These are phyloP conservation scores for Exophiala calicioides DNA, from an alignment of 2,329 filamentous ascomycete genomes.

Conservation along the genomic window DNA sequence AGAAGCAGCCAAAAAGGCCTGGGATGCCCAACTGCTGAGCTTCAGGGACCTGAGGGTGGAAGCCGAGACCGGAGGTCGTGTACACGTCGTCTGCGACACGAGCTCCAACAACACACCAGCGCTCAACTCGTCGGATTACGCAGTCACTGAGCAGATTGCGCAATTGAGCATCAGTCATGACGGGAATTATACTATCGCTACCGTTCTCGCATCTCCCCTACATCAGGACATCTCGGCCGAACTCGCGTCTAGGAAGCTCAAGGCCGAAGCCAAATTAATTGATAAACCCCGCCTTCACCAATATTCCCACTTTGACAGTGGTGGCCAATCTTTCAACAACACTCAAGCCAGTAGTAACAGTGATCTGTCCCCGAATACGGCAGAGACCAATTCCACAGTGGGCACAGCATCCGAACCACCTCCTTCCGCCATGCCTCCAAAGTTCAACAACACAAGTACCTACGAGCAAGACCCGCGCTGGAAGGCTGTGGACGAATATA, in stretches of 20 bases:
- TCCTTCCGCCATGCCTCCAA: conserved; percentile 7
- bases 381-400: background rate
- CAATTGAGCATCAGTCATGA: conserved; percentile 85
- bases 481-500: conserved; percentile 22
- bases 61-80: conserved; percentile 16
- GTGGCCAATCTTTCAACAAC: too few species aligned
- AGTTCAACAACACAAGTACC: background rate
- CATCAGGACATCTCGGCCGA: conserved; percentile 24
- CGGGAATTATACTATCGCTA: conserved; percentile 68
- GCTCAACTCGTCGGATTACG: conserved; percentile 16
- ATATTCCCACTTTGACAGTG: too few species aligned
- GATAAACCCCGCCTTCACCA: too few species aligned
- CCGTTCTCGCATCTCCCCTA: conserved; percentile 40
- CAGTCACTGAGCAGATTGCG: conserved; percentile 55
- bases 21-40: conserved; percentile 58
- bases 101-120: background rate
- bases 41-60: conserved; percentile 62
- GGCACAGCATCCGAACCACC: background rate
- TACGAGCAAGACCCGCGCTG: conserved; percentile 22
- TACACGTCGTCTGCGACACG: conserved; percentile 31
- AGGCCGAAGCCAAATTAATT: conserved; percentile 19
- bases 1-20: conserved; percentile 73
- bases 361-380: too few species aligned
- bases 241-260: conserved; percentile 10
- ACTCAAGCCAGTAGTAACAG: too few species aligned